These are phyloP conservation scores for Emmonsiellopsis sp. DNA, from an alignment of 2,329 filamentous ascomycete genomes.

Conservation along the genomic window DNA sequence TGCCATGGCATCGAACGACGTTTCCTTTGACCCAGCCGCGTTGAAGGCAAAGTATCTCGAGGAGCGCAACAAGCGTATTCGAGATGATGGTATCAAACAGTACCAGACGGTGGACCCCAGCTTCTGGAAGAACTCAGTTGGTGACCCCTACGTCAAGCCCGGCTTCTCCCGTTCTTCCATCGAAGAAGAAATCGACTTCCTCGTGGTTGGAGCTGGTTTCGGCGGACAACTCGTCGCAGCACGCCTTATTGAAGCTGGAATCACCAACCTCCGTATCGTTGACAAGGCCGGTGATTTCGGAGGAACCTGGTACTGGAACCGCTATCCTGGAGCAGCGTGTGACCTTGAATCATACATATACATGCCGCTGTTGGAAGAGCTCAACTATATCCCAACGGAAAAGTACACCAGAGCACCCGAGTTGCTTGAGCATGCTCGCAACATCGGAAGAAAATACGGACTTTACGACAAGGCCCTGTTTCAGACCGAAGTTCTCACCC, in stretches of 20 bases:
- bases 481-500: constrained; percentile 33
- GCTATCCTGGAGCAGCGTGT: constrained; percentile 42
- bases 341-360: constrained; percentile 55
- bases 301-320: constrained; percentile 42
- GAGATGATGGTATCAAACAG: constrained; percentile 6
- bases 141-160: constrained; percentile 5
- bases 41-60: constrained; percentile 6
- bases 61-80: constrained; percentile 9
- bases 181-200: constrained; percentile 4
- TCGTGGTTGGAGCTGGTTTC: constrained; percentile 39
- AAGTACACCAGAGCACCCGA: constrained; percentile 40
- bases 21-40: constrained; percentile 2
- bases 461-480: constrained; percentile 39
- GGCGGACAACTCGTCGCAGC: constrained; percentile 32
- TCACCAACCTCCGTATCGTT: constrained; percentile 25
- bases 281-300: constrained; percentile 41
- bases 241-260: constrained; percentile 29
- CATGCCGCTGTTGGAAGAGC: constrained; percentile 52
- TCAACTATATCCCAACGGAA: constrained; percentile 48
- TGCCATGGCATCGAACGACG: not conserved
- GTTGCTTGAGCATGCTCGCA: constrained; percentile 38
- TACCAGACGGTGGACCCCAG: constrained; percentile 5
- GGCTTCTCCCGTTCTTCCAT: not conserved
- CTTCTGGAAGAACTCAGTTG: not conserved
- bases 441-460: constrained; percentile 37